These are phyloP conservation scores for Adansonia digitata DNA, from an alignment of 345 rosid species.

Conservation along the genomic window DNA sequence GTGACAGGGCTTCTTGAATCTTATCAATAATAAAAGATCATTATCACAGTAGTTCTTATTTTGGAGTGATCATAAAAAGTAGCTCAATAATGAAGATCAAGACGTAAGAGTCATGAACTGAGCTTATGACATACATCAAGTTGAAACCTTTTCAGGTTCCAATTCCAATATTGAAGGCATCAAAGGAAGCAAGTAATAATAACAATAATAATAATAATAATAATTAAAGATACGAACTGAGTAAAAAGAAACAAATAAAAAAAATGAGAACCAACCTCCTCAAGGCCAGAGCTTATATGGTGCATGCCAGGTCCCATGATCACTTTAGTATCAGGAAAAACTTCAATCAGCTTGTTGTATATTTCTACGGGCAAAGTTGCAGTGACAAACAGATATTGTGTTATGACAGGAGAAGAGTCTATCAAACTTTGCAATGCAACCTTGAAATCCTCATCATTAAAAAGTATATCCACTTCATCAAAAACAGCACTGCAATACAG, in stretches of 20 bases:
- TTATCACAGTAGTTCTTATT: no score
- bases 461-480: constrained; percentile 90
- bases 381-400: constrained; percentile 85
- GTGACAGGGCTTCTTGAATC: no score
- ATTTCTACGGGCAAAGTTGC: constrained; percentile 83
- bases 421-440: constrained; percentile 64
- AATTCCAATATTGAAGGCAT: not conserved
- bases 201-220: not conserved
- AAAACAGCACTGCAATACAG: constrained; percentile 59
- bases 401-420: constrained; percentile 57
- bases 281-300: constrained; percentile 72
- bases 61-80: not conserved
- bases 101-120: not conserved
- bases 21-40: no score
- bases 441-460: constrained; percentile 77
- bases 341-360: constrained; percentile 78
- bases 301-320: constrained; percentile 94
- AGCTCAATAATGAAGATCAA: not conserved
- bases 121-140: not conserved
- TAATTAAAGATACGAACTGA: not conserved
- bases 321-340: constrained; percentile 78
- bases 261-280: constrained; percentile 58
- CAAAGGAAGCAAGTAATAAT: not conserved
- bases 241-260: not conserved
- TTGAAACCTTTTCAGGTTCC: constrained; percentile 1